Base-by-base conservation (phyloP, 257 asterid species). In the Knoxia roxburghii region DNA sequence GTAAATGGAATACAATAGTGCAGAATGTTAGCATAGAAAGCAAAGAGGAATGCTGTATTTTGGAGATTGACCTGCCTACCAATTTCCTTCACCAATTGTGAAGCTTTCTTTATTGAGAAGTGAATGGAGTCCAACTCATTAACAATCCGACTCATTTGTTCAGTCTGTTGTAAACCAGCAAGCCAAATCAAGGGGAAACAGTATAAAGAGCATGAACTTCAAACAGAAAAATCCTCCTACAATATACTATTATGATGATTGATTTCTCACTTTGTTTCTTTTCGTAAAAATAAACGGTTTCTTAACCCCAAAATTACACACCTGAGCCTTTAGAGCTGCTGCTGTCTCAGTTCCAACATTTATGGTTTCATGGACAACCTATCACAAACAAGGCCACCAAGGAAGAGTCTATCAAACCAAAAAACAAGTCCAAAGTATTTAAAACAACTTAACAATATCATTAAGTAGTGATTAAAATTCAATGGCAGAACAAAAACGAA, bases 241-340 rank as follows among this genome's bases (percentile, higher is more conserved):
- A 26, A 50, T 51, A 21, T 33, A n/a, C 40, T 27, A 7, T 32
- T 11, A 56, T 43, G 30, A 48, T 17, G 53, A 2, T 48, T 43
- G 10, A 13, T 48, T 20, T 26, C 49, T 49, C 29, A 9, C 37
- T 35, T 9, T 43, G n/a, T 3, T 4, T 49, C 4, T 35, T n/a
- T n/a, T n/a, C n/a, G n/a, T n/a, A n/a, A n/a, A n/a, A n/a, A n/a
- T n/a, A n/a, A n/a, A n/a, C n/a, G n/a, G n/a, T n/a, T n/a, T 6
- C 7, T 24, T 21, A 50, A 50, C 18, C 2, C 53, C 70, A 51
- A 74, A 75, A 68, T n/a, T 70, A 83, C 86, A 60, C 67, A 94
- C 99, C 97, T 94, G 99, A 69, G 96, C 90, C 85, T 94, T 94
- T 59, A 94, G 92, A 73, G 97, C 90, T 50, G 95, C 95, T 48